Percentiles rank a stretch among this genome's conserved stretches.
Conservation (phyloP, 345 rosid genomes). For the Carallia brachiata region DNA sequence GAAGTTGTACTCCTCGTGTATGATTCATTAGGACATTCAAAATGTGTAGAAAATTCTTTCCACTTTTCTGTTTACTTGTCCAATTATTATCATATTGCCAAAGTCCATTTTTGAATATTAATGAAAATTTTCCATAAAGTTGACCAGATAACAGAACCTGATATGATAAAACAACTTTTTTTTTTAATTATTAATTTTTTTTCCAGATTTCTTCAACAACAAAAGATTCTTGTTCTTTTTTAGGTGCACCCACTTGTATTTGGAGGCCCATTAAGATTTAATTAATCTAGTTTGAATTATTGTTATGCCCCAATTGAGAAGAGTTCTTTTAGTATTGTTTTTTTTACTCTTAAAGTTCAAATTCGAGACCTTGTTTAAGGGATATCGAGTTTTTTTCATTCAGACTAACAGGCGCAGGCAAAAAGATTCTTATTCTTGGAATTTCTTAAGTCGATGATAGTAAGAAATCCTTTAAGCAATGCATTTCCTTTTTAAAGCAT, state of each 20-base stretch:
- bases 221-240: slow-evolving; percentile 14
- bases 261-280: no score
- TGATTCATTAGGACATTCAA: slow-evolving; percentile 36
- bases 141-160: no score
- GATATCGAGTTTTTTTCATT: no score
- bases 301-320: no score
- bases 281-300: no score
- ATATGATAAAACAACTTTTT: slow-evolving; percentile 25
- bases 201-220: background rate
- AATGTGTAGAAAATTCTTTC: slow-evolving; percentile 49
- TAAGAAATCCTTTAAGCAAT: slow-evolving; percentile 26
- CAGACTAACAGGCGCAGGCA: no score
- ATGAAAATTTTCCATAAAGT: background rate
- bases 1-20: slow-evolving; percentile 39
- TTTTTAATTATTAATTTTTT: slow-evolving; percentile 4
- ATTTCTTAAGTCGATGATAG: slow-evolving; percentile 28
- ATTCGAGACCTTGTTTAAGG: no score
- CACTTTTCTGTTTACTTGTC: slow-evolving; percentile 2
- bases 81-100: background rate
- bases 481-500: slow-evolving; percentile 8
- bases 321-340: no score
- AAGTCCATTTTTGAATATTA: background rate
- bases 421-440: slow-evolving; percentile 25
- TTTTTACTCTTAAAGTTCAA: no score
- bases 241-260: no score